Evolutionary conservation across 495 filamentous ascomycete genomes (phyloP), one percentile per base, ranked within the genome.

Genomic region (Terfezia claveryi): DNA sequence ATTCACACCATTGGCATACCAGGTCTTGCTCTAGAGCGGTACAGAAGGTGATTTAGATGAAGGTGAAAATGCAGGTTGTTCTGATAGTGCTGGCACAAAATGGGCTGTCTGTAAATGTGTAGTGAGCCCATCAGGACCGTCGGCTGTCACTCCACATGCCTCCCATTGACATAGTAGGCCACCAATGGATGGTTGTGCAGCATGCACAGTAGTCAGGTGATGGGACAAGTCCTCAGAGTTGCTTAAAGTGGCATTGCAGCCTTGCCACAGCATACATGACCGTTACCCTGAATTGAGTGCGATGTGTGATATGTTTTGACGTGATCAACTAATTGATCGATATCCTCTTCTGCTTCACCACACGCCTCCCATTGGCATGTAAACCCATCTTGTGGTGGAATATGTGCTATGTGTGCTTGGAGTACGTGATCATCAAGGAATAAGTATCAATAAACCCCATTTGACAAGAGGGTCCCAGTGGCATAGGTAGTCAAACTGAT

Each of bases 261-360:
- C 63, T 32, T 62, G 41, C 63, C 63, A 65, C 36, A 65, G 37
- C 63, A 65, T n/a, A 55, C 20, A 23, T 62, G 59, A 12, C 52
- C 49, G 4, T 46, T 46, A 14, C 41, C 41, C 17, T 57, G 54
- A 17, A 11, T 36, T 16, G 37, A 16, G 17, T 37, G 50, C 20
- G 51, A 55, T 16, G 49, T 46, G 16, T 59, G 58, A 5, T 27
- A 53, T 32, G 36, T 17, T 51, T 54, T 58, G 23, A 59, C 32
- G 37, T 59, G 58, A 44, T 59, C 56, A 5, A 58, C 36, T 10
- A 59, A 27, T 11, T 51, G 49, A 7, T 38, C 36, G 4, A 20
- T 38, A 51, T 59, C 55, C 37, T 37, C 20, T 11, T 46, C 36
- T 41, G 52, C 50, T 36, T 54, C 49, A 20, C 58, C 56, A 23